These are phyloP conservation scores for Phlegmacium glaucopus DNA, from an alignment of 768 basidiomycete species.

Conservation along the genomic window DNA sequence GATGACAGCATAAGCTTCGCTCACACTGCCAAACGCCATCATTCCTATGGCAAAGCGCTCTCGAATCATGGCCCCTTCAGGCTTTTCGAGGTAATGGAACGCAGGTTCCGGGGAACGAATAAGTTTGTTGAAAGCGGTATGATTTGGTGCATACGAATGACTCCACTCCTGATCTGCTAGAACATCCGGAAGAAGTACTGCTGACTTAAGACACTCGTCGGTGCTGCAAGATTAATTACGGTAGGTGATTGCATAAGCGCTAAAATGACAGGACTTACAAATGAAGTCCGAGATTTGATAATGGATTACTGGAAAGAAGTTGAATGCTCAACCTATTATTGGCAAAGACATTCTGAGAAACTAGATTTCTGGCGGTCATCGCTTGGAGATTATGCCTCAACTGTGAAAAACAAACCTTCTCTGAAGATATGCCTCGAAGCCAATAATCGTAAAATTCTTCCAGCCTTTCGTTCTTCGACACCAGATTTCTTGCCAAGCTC, in stretches of 20 bases:
- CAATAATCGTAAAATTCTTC: conserved; percentile 28
- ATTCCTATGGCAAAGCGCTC: conserved; percentile 30
- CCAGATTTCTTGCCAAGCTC: conserved; percentile 18
- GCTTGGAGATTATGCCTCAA: neutral
- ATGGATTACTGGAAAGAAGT: conserved; percentile 22
- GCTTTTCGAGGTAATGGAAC: conserved; percentile 22
- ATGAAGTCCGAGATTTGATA: conserved; percentile 22
- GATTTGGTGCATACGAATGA: conserved; percentile 17
- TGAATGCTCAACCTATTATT: conserved; percentile 39
- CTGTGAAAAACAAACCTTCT: conserved; percentile 25
- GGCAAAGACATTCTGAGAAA: conserved; percentile 33
- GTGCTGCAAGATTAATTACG: conserved; percentile 13
- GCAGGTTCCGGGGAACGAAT: conserved; percentile 15
- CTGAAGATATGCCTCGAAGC: conserved; percentile 29
- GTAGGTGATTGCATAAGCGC: neutral
- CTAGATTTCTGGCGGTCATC: conserved; percentile 14
- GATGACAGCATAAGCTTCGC: conserved; percentile 26
- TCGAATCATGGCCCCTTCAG: conserved; percentile 15
- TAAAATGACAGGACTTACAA: conserved; percentile 11
- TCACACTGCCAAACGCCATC: conserved; percentile 30
- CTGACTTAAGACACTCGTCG: conserved; percentile 18
- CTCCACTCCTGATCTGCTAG: conserved; percentile 33
- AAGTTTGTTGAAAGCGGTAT: conserved; percentile 23
- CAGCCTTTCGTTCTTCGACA: conserved; percentile 28
- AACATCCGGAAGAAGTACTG: conserved; percentile 27